A percentile compares a stretch with the other conserved stretches of the same genome.
phyloP scores from a whole-genome alignment of 257 asterid species.

The Ajuga chamaepitys region DNA sequence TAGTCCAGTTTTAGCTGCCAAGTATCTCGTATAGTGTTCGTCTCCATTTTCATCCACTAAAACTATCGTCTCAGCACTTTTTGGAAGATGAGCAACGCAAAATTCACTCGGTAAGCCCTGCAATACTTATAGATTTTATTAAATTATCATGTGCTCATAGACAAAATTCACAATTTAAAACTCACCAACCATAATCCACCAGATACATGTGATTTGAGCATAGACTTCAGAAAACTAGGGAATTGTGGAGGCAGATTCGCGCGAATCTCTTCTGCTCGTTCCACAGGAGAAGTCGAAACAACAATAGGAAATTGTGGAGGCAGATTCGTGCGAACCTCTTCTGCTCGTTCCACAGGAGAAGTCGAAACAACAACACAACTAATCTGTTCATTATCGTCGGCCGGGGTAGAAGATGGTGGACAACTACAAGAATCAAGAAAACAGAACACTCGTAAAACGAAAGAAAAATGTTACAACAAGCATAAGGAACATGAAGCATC shows the following conservation, averaged over 20 bases:
- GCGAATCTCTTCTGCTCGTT: conserved; percentile 37
- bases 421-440: conserved; percentile 9
- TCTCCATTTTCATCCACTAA: conserved; percentile 43
- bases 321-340: conserved; percentile 35
- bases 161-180: background rate
- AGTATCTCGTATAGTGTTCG: conserved; percentile 31
- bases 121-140: background rate
- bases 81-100: conserved; percentile 43
- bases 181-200: conserved; percentile 75
- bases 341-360: conserved; percentile 29
- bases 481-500: background rate
- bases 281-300: conserved; percentile 15
- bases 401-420: background rate
- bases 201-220: conserved; percentile 55
- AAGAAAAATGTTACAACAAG: too few species aligned
- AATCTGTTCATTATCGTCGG: background rate
- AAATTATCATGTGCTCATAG: background rate
- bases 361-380: background rate
- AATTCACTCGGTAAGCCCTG: conserved; percentile 58
- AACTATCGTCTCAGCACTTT: conserved; percentile 24
- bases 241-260: conserved; percentile 19
- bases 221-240: conserved; percentile 39
- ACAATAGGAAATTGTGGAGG: conserved; percentile 24
- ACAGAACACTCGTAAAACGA: background rate
- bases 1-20: conserved; percentile 38